Evolutionary conservation across 192 early-diverging fungal species (phyloP), one percentile per base, ranked within the genome.

Genomic region (Lobosporangium transversale): DNA sequence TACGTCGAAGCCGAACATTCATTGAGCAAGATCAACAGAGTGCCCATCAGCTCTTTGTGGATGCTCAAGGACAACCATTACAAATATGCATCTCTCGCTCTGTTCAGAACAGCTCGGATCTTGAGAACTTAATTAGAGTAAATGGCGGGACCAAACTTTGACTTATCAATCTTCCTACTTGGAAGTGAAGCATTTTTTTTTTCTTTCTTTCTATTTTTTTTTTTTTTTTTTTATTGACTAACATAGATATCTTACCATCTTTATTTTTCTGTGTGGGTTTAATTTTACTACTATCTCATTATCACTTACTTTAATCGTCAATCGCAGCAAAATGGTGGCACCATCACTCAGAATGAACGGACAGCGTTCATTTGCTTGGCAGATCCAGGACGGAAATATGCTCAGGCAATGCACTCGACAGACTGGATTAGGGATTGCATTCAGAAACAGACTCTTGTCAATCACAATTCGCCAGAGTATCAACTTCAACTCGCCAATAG

Each of bases 401-500:
- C 18, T 17, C 42, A 57, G 24, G 0, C 20, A 0, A 71, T 63
- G 69, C 52, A 48, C 32, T 71, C 69, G 33, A 50, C 48, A 26
- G 15, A 53, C 7, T 71, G 69, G 60, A 61, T 71, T 3, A 18
- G 49, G 4, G 20, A 71, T n/a, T 71, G 60, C 32, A 58, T 63
- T 24, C 18, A 43, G 29, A n/a, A 52, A 1, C 12, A 49, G 4
- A 26, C 6, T 17, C 29, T 63, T 9, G 17, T 58, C 11, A 32
- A 56, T 4, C 55, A 58, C 31, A 32, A 63, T 20, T 44, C 37
- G 14, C 35, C 55, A 15, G 12, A 17, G 1, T 71, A 62, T 32
- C 53, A 30, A 21, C 61, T 71, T 30, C 21, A 29, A 49, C 1
- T 1, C 4, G 45, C 37, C 45, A 31, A 2, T 20, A 40, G 47